These are phyloP conservation scores for Luffa acutangula DNA, from an alignment of 306 rosid genomes.

Conservation along the genomic window DNA sequence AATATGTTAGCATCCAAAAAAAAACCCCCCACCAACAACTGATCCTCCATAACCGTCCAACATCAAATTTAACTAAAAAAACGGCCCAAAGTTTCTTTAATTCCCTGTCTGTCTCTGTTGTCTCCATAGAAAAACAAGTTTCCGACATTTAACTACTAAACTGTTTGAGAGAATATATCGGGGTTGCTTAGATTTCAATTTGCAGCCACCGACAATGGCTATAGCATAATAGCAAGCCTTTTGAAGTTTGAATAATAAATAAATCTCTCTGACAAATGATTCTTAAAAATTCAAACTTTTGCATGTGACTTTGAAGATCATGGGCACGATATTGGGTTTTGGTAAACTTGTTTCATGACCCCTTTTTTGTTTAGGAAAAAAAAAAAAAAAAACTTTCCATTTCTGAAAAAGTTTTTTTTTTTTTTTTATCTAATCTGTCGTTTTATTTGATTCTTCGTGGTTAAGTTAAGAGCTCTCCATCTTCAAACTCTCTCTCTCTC, in stretches of 20 bases:
- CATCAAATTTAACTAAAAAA: not conserved
- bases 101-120: not conserved
- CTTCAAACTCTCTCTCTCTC: not conserved
- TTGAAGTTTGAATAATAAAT: not conserved
- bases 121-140: not conserved
- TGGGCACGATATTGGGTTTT: not conserved
- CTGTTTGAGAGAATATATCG: not conserved
- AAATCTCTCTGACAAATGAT: not conserved
- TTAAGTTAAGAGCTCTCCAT: conserved; percentile 8
- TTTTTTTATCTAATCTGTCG: conserved; percentile 3
- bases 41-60: not conserved
- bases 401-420: not conserved
- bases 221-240: not conserved
- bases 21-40: not conserved
- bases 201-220: not conserved
- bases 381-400: too few species aligned
- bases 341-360: not conserved
- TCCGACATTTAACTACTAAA: not conserved
- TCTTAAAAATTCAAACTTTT: not conserved
- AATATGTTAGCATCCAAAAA: not conserved
- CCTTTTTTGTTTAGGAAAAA: not conserved
- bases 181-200: not conserved
- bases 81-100: not conserved
- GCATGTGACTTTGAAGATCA: not conserved
- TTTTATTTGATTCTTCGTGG: conserved; percentile 8